Conservation (phyloP, 257 asterid genomes). For the Echium plantagineum region DNA sequence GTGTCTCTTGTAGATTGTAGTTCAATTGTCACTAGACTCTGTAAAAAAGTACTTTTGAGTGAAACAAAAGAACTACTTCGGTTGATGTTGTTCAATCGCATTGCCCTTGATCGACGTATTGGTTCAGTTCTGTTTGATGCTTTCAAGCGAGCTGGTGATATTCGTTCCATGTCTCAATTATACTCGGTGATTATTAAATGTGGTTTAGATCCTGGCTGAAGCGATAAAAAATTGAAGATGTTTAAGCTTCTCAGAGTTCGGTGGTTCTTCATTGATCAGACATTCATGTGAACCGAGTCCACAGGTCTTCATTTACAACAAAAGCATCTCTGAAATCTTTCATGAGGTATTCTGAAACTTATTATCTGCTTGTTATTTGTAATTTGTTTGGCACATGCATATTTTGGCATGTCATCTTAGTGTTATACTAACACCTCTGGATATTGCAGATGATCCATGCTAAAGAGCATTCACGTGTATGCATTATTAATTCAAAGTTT, state of each 20-base stretch:
- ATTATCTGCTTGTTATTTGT: too few species aligned
- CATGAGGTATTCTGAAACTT: too few species aligned
- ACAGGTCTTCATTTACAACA: too few species aligned
- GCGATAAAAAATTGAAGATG: not conserved
- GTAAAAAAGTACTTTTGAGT: slow-evolving; percentile 42
- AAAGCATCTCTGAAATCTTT: too few species aligned
- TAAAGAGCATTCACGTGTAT: too few species aligned
- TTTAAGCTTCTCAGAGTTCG: not conserved
- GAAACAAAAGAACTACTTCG: slow-evolving; percentile 41
- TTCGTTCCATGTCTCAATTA: slow-evolving; percentile 25
- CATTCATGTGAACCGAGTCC: not conserved
- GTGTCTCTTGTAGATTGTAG: slow-evolving; percentile 58
- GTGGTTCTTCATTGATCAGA: not conserved
- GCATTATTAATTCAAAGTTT: too few species aligned
- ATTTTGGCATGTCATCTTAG: too few species aligned
- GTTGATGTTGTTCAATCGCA: slow-evolving; percentile 36
- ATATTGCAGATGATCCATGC: too few species aligned
- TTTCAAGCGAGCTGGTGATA: slow-evolving; percentile 25
- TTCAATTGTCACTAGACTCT: slow-evolving; percentile 67
- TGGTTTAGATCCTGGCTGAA: slow-evolving; percentile 41
- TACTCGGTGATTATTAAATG: slow-evolving; percentile 40
- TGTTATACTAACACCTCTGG: too few species aligned
- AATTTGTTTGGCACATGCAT: too few species aligned
- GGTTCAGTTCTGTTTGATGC: slow-evolving; percentile 31
- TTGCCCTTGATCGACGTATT: slow-evolving; percentile 38